Evolutionary conservation across 768 basidiomycete genomes (phyloP).

Genomic region (Boletus pseudopeckii): DNA sequence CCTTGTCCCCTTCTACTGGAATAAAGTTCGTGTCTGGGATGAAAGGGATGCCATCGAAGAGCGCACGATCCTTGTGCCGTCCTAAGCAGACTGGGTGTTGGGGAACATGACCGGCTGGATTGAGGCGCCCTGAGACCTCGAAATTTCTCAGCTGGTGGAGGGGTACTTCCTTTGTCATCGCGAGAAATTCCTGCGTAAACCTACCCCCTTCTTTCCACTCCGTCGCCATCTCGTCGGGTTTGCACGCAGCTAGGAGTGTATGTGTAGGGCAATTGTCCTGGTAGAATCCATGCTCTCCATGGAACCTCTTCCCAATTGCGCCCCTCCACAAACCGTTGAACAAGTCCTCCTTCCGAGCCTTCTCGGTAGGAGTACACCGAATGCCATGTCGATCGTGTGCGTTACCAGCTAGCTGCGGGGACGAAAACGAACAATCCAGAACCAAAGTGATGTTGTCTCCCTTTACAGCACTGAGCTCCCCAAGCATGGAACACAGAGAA

Average conservation of each 20-base stretch:
- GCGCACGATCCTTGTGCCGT: slow-evolving; percentile 41
- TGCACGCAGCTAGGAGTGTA: slow-evolving; percentile 56
- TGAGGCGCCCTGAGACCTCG: slow-evolving; percentile 45
- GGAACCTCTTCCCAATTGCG: slow-evolving; percentile 37
- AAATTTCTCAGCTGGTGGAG: slow-evolving; percentile 53
- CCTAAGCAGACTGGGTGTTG: slow-evolving; percentile 55
- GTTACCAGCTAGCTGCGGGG: slow-evolving; percentile 36
- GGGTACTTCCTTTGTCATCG: slow-evolving; percentile 41
- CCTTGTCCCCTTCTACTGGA: slow-evolving; percentile 39
- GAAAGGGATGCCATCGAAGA: slow-evolving; percentile 60
- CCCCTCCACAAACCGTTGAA: slow-evolving; percentile 53
- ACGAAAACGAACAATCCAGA: slow-evolving; percentile 62
- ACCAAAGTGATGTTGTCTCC: slow-evolving; percentile 70
- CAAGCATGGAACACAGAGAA: slow-evolving; percentile 59
- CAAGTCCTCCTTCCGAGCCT: slow-evolving; percentile 52
- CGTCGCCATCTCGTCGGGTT: slow-evolving; percentile 49
- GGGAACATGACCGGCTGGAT: slow-evolving; percentile 30
- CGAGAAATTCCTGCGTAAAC: slow-evolving; percentile 56
- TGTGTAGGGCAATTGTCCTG: slow-evolving; percentile 42
- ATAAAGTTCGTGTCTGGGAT: slow-evolving; percentile 46
- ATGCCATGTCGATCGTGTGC: slow-evolving; percentile 45
- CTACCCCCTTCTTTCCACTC: slow-evolving; percentile 63
- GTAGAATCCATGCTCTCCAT: slow-evolving; percentile 43
- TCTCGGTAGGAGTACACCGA: slow-evolving; percentile 61
- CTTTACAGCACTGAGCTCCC: slow-evolving; percentile 51